Percentiles rank a stretch among this genome's conserved stretches.
Conservation (phyloP, 441 rosid genomes). For the Breynia disticha region DNA sequence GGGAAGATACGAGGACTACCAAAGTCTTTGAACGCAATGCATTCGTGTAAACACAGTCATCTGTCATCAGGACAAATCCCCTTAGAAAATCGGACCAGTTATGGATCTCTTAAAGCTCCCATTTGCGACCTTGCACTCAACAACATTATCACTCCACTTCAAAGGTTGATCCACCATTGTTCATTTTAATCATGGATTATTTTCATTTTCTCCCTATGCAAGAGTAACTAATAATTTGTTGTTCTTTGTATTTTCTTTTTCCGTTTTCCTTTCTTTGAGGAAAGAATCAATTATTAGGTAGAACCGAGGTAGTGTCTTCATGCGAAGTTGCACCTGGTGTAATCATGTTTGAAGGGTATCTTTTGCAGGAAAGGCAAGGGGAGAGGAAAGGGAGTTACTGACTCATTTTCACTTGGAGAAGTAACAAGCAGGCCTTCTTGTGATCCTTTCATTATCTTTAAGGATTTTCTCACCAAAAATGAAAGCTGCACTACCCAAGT, state of each 20-base stretch:
- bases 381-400: slow-evolving; percentile 12
- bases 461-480: slow-evolving; percentile 19
- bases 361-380: slow-evolving; percentile 24
- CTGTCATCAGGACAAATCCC: background rate
- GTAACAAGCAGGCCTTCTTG: slow-evolving; percentile 11
- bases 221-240: no score
- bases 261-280: background rate
- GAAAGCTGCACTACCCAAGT: slow-evolving; percentile 22
- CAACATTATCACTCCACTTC: background rate
- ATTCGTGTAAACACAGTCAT: no score
- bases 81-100: background rate
- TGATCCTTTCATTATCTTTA: slow-evolving; percentile 33
- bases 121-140: background rate
- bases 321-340: background rate
- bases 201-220: background rate
- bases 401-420: slow-evolving; percentile 17
- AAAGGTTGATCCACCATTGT: background rate
- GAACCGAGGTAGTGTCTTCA: background rate
- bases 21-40: slow-evolving; percentile 2
- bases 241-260: no score
- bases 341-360: background rate
- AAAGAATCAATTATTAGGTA: background rate
- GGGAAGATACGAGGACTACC: slow-evolving; percentile 1
- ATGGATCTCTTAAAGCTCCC: background rate
- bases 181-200: background rate